Evolutionary conservation across 768 basidiomycete species (phyloP), one percentile per base, ranked within the genome.

Genomic region (Boletus pseudo-olivaceus): DNA sequence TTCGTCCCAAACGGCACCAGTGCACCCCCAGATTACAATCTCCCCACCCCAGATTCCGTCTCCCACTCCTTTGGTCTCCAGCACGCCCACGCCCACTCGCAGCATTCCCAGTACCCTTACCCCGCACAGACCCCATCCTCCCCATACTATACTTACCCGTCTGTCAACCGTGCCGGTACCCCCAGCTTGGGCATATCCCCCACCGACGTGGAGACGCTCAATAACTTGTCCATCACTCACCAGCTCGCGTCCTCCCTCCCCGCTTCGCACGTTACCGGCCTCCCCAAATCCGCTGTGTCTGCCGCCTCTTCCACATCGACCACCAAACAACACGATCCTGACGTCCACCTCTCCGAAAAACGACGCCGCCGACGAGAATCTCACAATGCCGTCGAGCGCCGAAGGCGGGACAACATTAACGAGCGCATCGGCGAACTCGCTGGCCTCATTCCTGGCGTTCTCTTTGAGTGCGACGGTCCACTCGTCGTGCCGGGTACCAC

Each of bases 371-470:
- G 93, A 46, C 73, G 93, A 55, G 93, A 95, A 71, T 87, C 84
- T 8, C 93, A 97, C 67, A 97, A 97, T 62, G 92, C 92, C 2
- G 93, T 97, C 59, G 93, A 97, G 75, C 76, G 93, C 17, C 73
- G 93, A 27, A 65, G 93, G 55, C 70, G 93, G 45, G 93, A 97
- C 66, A 95, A 94, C 68, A 97, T 97, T 69, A 97, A 97, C 71
- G 93, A 97, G 73, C 91, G 93, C 71, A 97, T 97, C 61, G 81
- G 82, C 37, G 93, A 97, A 68, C 81, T 97, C 1, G 88, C 93
- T 19, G 87, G 87, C 20, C 77, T 97, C 42, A 88, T 97, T 56
- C 93, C 93, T 1, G 93, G 93, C 68, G 86, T 85, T 62, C 78
- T 94, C 72, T 76, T 93, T 38, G 90, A 92, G 42, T 73, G 78